These are phyloP conservation scores for Closterium sp. DNA, from an alignment of 139 green algal species.

Conservation along the genomic window DNA sequence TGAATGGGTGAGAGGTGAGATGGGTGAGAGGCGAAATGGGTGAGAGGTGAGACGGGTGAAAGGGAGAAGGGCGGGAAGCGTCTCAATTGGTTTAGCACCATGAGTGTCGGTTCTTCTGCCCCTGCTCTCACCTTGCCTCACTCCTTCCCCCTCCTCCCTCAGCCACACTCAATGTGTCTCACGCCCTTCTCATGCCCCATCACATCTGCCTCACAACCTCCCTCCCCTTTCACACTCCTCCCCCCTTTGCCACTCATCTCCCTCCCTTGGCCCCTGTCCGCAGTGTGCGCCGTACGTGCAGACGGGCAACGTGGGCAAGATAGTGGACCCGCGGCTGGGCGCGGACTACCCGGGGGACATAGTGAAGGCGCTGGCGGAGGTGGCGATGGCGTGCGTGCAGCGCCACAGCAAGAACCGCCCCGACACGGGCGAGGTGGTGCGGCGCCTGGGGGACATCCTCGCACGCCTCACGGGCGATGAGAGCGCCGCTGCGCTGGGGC, in stretches of 20 bases:
- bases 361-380: neutral
- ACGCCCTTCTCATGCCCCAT: no score
- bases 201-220: no score
- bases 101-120: no score
- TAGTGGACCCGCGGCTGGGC: slow-evolving; percentile 11
- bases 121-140: no score
- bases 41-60: no score
- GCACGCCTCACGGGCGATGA: neutral
- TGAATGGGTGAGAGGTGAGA: no score
- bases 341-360: neutral
- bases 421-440: neutral
- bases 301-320: slow-evolving; percentile 17
- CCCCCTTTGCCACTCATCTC: neutral
- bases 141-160: neutral
- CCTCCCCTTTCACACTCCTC: neutral
- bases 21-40: no score
- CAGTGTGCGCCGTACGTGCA: slow-evolving; percentile 2
- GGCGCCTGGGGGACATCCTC: neutral
- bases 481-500: neutral
- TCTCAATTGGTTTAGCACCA: no score
- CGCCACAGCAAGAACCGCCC: neutral
- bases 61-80: no score
- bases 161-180: no score
- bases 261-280: neutral
- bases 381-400: neutral